These are phyloP conservation scores for Syzygium malaccense DNA, from an alignment of 441 rosid species.

Conservation along the genomic window DNA sequence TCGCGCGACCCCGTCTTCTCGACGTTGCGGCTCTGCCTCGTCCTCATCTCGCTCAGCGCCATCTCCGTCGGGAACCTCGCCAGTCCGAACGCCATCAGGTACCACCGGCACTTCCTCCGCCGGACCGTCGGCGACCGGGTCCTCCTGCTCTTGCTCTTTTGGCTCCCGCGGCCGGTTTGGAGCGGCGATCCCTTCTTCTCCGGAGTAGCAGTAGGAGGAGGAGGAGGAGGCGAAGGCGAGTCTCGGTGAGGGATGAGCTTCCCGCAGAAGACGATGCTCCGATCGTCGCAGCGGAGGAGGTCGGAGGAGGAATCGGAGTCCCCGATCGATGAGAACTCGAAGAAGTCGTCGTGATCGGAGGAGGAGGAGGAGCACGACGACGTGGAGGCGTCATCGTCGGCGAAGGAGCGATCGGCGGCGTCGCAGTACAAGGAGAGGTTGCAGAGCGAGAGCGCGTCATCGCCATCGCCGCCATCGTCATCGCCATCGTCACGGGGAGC, in stretches of 20 bases:
- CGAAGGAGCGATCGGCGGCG: not conserved
- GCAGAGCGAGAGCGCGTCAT: not conserved
- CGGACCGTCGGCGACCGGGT: not conserved
- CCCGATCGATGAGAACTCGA: not conserved
- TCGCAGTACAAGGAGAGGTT: not conserved
- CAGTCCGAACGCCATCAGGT: not conserved
- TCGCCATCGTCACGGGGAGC: not conserved
- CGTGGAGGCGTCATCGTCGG: not conserved
- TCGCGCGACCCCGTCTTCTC: not conserved
- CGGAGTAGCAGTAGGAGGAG: not conserved
- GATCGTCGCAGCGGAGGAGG: not conserved
- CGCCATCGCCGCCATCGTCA: not conserved
- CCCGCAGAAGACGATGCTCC: not conserved
- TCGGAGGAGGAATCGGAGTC: not conserved
- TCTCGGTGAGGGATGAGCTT: not conserved
- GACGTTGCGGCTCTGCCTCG: not conserved
- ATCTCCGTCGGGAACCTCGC: not conserved
- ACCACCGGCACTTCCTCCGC: not conserved
- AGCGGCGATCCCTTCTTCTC: not conserved
- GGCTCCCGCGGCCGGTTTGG: too few relatives aligned
- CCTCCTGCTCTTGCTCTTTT: not conserved
- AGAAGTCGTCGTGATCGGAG: not conserved
- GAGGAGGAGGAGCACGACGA: not conserved
- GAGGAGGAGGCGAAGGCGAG: not conserved
- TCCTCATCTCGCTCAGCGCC: not conserved